Evolutionary conservation across 768 basidiomycete species (phyloP), one percentile per base, ranked within the genome.

Genomic region (Psilocybe subaeruginosa): DNA sequence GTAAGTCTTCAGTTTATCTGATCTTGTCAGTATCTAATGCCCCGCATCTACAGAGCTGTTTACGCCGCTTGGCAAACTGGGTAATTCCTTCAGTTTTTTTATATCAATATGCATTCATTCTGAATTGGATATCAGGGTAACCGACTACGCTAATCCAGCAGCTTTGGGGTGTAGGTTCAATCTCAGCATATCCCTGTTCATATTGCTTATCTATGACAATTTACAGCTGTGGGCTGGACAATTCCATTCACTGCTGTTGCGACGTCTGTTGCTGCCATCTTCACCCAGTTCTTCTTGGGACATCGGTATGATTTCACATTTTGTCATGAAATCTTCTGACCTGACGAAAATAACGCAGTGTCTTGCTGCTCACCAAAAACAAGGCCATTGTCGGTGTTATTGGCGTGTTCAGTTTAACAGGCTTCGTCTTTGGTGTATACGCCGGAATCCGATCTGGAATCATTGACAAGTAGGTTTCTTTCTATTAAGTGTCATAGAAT

Each of bases 201-300:
- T 11, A 19, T n/a, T 7, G 41, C n/a, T 50, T 8, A 37, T 11
- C 9, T 16, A 33, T 35, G 33, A 35, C 11, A 50, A 68, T 52
- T 1, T 64, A 8, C 17, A 82, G 81, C 66, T 43, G 74, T 78
- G 54, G 70, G 70, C 46, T 85, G 84, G 82, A 80, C 79, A 4
- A 80, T 83, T 45, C 77, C 79, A 4, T 82, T 85, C 61, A 85
- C 82, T 0, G 80, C 83, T 3, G 69, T 78, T 16, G 80, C 77
- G 3, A 82, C 78, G 7, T 74, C 80, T 0, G 68, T 82, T 3
- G 76, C 81, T 31, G 84, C 83, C 1, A 64, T 85, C 31, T 71
- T 83, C 23, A 82, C 84, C 0, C 84, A 86, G 62, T 62, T 70
- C 35, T 85, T 82, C 72, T 70, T 85, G n/a, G 78, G 72, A 0